These are phyloP conservation scores for Apiotrichum domesticum DNA, from an alignment of 1,284 basidiomycete genomes.

Conservation along the genomic window DNA sequence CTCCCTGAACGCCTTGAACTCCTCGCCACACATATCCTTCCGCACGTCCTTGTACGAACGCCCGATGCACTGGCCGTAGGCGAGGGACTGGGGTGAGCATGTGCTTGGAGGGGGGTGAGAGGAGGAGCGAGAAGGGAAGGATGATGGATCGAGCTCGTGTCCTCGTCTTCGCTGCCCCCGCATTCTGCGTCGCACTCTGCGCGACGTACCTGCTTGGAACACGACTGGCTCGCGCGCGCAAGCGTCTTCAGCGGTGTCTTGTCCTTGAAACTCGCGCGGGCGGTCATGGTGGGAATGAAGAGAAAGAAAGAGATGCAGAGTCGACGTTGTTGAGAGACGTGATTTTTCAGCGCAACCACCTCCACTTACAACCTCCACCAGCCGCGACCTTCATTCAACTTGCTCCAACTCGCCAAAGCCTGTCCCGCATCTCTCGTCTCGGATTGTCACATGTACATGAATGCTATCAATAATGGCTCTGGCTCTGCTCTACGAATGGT, in stretches of 20 bases:
- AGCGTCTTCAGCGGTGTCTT: slow-evolving; percentile 41
- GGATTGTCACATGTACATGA: background rate
- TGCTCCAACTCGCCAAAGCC: no score
- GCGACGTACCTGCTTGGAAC: slow-evolving; percentile 35
- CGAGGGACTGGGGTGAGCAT: slow-evolving; percentile 35
- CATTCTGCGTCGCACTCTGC: background rate
- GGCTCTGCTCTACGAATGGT: no score
- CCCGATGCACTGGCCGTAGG: slow-evolving; percentile 49
- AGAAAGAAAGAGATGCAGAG: no score
- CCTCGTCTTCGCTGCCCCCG: background rate
- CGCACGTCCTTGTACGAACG: slow-evolving; percentile 46
- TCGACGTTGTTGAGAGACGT: no score
- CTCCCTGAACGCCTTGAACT: slow-evolving; percentile 48
- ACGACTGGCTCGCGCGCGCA: slow-evolving; percentile 37
- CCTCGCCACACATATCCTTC: slow-evolving; percentile 47
- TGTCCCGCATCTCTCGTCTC: background rate
- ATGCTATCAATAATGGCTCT: background rate
- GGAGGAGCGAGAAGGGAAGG: no score
- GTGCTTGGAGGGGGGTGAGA: no score
- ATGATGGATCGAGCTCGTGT: no score
- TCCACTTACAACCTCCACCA: background rate
- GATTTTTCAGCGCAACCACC: no score
- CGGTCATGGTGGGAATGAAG: slow-evolving; percentile 12
- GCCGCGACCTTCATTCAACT: background rate
- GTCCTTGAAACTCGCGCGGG: slow-evolving; percentile 34